Percentiles rank a stretch among this genome's conserved stretches.
Evolutionary conservation across 1,284 basidiomycete genomes (phyloP).

Genomic region (Rugosomyces carneus): DNA sequence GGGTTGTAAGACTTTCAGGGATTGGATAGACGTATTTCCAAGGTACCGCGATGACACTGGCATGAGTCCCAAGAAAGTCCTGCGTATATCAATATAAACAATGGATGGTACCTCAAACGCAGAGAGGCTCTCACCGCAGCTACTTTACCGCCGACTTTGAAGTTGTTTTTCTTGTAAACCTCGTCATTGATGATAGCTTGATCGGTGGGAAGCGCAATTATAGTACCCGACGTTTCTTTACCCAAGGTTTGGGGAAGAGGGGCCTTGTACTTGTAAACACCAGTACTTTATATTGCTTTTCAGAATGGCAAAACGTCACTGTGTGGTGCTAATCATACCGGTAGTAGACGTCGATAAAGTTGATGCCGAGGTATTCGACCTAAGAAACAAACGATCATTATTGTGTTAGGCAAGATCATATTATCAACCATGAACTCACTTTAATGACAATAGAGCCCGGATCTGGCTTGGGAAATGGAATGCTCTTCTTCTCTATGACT

Average conservation of each 20-base stretch:
- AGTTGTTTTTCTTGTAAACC: slow-evolving; percentile 54
- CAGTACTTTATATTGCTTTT: slow-evolving; percentile 33
- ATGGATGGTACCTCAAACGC: no score
- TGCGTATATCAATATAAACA: slow-evolving; percentile 18
- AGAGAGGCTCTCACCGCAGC: slow-evolving; percentile 44
- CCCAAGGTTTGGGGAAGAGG: slow-evolving; percentile 72
- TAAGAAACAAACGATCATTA: slow-evolving; percentile 19
- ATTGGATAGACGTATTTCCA: slow-evolving; percentile 60
- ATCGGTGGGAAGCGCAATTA: slow-evolving; percentile 69
- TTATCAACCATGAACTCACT: slow-evolving; percentile 30
- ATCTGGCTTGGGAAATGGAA: slow-evolving; percentile 50
- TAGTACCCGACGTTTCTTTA: slow-evolving; percentile 71
- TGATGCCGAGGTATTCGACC: slow-evolving; percentile 73
- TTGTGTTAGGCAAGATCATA: not conserved
- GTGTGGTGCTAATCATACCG: slow-evolving; percentile 31
- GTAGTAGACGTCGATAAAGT: slow-evolving; percentile 85
- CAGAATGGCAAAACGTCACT: not conserved
- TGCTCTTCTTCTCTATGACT: slow-evolving; percentile 59
- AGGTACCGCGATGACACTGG: slow-evolving; percentile 70
- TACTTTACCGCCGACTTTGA: slow-evolving; percentile 56
- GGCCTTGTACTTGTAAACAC: slow-evolving; percentile 49
- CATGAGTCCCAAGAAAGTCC: slow-evolving; percentile 56
- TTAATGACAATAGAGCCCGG: slow-evolving; percentile 76
- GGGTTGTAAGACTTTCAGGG: slow-evolving; percentile 55
- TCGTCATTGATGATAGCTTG: slow-evolving; percentile 44